Evolutionary conservation across 2,329 filamentous ascomycete genomes (phyloP), one percentile per base, ranked within the genome.

Genomic region (Paecilomyces sp.): DNA sequence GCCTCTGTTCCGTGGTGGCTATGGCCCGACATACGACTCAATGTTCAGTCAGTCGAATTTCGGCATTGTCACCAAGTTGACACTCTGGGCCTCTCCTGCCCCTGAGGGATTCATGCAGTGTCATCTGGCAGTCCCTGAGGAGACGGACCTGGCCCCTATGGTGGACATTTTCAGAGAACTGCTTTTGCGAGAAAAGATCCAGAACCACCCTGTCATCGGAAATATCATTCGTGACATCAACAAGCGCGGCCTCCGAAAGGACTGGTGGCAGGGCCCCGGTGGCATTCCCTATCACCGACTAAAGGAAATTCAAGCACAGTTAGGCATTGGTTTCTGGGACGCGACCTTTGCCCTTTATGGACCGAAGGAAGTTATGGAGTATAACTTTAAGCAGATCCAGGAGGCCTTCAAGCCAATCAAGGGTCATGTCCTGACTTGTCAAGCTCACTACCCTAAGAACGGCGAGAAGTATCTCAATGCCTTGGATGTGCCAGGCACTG

Each of bases 21-120:
- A 36, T 7, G 33, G 33, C 13, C 33, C 33, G 1, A 36, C 33
- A 15, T 36, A 36, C 33, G 33, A 36, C 13, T 36, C 33, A 8
- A 60, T 65, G 55, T 65, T 65, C 54, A 57, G 41, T 13, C 63
- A 64, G 55, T 62, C 60, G 7, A 64, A 64, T 33, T 58, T 62
- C 18, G 63, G 62, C 12, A 64, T 65, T 54, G 63, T 65, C n/a
- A 62, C 62, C 2, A 65, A 65, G 36, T 22, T 65, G 55, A 41
- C 56, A 13, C 33, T 65, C 24, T 62, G 63, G 62, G 33, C 54
- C 33, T 36, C 41, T 15, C 58, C 34, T 8, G 30, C 34, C 6
- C 58, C 58, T 28, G 58, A 57, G 25, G 58, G 58, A 4, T 60
- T 52, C 34, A 57, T 57, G 58, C 28, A 54, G 3, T 60, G 55